phyloP scores from a whole-genome alignment of 805 yeast genomes.

The Pichia nanzhaoensis region DNA sequence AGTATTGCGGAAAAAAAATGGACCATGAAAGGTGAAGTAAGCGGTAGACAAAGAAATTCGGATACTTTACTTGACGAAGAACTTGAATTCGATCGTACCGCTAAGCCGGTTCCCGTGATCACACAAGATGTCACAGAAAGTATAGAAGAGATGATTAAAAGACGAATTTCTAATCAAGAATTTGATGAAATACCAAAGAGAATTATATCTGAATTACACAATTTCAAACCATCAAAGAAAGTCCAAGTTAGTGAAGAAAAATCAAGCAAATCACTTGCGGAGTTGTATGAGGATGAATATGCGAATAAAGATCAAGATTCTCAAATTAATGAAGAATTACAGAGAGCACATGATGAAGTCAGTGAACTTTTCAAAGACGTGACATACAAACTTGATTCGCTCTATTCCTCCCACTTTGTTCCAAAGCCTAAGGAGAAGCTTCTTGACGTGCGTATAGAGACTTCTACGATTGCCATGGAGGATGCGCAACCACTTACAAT shows the following conservation, averaged over 20 bases:
- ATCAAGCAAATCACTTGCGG: slow-evolving; percentile 83
- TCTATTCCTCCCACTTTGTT: slow-evolving; percentile 89
- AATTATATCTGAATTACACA: slow-evolving; percentile 57
- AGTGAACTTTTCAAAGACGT: slow-evolving; percentile 54
- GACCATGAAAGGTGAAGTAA: slow-evolving; percentile 92
- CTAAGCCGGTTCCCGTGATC: slow-evolving; percentile 93
- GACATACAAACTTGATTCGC: slow-evolving; percentile 71
- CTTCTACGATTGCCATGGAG: slow-evolving; percentile 83
- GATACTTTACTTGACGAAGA: slow-evolving; percentile 81
- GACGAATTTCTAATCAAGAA: slow-evolving; percentile 65
- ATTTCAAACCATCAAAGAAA: slow-evolving; percentile 45
- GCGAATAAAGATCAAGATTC: slow-evolving; percentile 28
- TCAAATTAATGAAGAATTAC: slow-evolving; percentile 52
- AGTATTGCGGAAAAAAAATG: slow-evolving; percentile 87
- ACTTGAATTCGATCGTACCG: slow-evolving; percentile 83
- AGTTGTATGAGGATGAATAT: slow-evolving; percentile 83
- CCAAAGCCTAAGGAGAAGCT: slow-evolving; percentile 84
- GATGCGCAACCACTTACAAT: slow-evolving; percentile 91
- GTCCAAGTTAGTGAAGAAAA: slow-evolving; percentile 77
- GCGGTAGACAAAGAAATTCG: slow-evolving; percentile 69
- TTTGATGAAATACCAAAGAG: slow-evolving; percentile 84
- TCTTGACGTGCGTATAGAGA: slow-evolving; percentile 74
- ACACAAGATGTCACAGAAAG: slow-evolving; percentile 83
- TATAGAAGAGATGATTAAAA: slow-evolving; percentile 80
- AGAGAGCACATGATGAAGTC: slow-evolving; percentile 74